Conservation (phyloP, 2,329 filamentous ascomycete species). For the Trichoderma citrinoviride region DNA sequence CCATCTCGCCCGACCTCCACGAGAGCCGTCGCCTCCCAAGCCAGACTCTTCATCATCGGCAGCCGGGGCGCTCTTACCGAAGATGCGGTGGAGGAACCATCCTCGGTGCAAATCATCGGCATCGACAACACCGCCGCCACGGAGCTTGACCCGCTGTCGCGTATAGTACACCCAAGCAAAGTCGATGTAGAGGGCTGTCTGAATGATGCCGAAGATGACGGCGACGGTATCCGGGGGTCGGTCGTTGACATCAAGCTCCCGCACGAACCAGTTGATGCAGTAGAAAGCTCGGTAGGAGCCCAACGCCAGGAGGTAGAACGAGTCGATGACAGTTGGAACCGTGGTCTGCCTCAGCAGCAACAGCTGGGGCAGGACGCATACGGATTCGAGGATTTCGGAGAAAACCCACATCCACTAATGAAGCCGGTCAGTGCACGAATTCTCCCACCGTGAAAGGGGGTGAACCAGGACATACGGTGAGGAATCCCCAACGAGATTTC, state of each 20-base stretch:
- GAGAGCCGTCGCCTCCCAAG: slow-evolving; percentile 37
- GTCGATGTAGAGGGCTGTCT: slow-evolving; percentile 86
- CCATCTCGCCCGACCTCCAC: slow-evolving; percentile 53
- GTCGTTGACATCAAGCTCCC: slow-evolving; percentile 59
- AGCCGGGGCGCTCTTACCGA: slow-evolving; percentile 58
- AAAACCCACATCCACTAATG: slow-evolving; percentile 77
- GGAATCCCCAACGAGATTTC: slow-evolving; percentile 44
- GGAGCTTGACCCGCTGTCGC: slow-evolving; percentile 88
- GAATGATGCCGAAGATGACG: slow-evolving; percentile 81
- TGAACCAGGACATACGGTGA: slow-evolving; percentile 40
- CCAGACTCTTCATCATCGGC: slow-evolving; percentile 61
- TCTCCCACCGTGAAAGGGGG: slow-evolving; percentile 24
- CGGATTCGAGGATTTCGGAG: slow-evolving; percentile 86
- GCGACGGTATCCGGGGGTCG: slow-evolving; percentile 66
- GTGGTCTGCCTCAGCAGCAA: slow-evolving; percentile 91
- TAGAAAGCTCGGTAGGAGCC: slow-evolving; percentile 88
- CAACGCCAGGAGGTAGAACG: slow-evolving; percentile 87
- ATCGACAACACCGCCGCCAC: slow-evolving; percentile 82
- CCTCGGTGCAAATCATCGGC: slow-evolving; percentile 82
- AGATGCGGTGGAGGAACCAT: slow-evolving; percentile 77
- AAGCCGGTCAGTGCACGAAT: not conserved
- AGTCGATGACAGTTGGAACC: slow-evolving; percentile 92
- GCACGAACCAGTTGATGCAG: slow-evolving; percentile 84
- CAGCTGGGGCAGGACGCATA: slow-evolving; percentile 87
- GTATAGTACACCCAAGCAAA: slow-evolving; percentile 98